A percentile compares a stretch with the other conserved stretches of the same genome.
These are phyloP conservation scores for Nemophila menziesii DNA, from an alignment of 257 asterid species.

Conservation along the genomic window DNA sequence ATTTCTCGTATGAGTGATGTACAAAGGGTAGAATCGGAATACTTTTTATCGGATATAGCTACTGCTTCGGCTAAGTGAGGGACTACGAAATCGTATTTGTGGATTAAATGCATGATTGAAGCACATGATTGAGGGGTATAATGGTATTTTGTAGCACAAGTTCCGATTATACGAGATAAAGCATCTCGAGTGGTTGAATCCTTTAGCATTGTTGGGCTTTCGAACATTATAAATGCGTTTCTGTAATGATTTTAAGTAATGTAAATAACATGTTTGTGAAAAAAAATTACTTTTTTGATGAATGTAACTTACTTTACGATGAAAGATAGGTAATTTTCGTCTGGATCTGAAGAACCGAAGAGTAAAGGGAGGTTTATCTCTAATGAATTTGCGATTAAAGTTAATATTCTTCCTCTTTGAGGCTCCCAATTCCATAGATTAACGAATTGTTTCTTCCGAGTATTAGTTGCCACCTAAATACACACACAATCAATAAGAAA, in stretches of 20 bases:
- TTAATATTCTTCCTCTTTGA: conserved; percentile 65
- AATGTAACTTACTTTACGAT: conserved; percentile 55
- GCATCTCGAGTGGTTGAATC: conserved; percentile 72
- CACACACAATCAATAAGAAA: not conserved
- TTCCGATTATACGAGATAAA: conserved; percentile 74
- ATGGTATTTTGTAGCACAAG: conserved; percentile 84
- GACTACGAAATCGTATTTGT: conserved; percentile 78
- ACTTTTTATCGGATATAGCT: conserved; percentile 75
- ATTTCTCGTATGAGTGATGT: conserved; percentile 72
- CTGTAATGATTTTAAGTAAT: conserved; percentile 28
- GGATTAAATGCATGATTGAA: conserved; percentile 74
- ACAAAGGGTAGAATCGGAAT: conserved; percentile 74
- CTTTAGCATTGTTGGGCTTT: conserved; percentile 58
- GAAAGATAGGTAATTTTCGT: conserved; percentile 85
- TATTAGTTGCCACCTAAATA: conserved; percentile 49
- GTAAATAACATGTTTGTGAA: not conserved
- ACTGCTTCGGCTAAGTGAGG: conserved; percentile 74
- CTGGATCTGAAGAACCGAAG: conserved; percentile 82
- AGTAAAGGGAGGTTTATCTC: conserved; percentile 78
- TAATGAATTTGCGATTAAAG: conserved; percentile 69
- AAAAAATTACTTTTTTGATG: not conserved
- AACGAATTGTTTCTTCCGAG: conserved; percentile 49
- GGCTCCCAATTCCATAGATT: conserved; percentile 85
- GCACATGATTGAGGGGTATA: conserved; percentile 76
- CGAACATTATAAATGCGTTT: conserved; percentile 63